Evolutionary conservation across 257 asterid species (phyloP).

Genomic region (Petunia secreta): DNA sequence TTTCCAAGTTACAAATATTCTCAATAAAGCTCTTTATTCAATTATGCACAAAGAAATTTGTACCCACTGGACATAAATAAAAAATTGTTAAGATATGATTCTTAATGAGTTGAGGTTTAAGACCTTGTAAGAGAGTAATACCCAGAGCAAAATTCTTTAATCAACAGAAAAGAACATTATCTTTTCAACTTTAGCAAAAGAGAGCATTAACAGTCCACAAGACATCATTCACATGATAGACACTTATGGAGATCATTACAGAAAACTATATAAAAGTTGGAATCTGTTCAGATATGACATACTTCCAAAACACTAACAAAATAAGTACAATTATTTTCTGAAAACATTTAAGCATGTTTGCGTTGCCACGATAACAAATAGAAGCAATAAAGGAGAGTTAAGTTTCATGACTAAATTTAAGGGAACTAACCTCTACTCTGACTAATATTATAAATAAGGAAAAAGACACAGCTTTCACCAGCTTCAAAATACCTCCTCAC

Average conservation of each 20-base stretch:
- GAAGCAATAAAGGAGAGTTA: background rate
- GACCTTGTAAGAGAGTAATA: conserved; percentile 3
- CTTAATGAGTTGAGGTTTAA: background rate
- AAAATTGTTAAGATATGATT: no score
- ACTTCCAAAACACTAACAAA: background rate
- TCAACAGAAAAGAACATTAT: background rate
- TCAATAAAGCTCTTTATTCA: no score
- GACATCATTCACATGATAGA: background rate
- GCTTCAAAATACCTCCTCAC: background rate
- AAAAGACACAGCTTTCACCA: conserved; percentile 4
- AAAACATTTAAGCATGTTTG: conserved; percentile 20
- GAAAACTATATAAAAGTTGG: conserved; percentile 16
- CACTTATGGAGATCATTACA: conserved; percentile 11
- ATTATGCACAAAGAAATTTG: no score
- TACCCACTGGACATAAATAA: no score
- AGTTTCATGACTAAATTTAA: background rate
- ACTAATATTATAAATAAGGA: background rate
- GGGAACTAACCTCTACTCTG: conserved; percentile 17
- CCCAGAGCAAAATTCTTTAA: conserved; percentile 9
- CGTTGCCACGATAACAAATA: background rate
- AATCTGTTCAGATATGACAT: background rate
- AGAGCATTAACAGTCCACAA: background rate
- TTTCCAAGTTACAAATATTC: no score
- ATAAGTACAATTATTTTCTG: conserved; percentile 5
- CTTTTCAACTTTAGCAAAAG: conserved; percentile 8